phyloP scores from a whole-genome alignment of 1,284 basidiomycete genomes.

The Irpex sp. region DNA sequence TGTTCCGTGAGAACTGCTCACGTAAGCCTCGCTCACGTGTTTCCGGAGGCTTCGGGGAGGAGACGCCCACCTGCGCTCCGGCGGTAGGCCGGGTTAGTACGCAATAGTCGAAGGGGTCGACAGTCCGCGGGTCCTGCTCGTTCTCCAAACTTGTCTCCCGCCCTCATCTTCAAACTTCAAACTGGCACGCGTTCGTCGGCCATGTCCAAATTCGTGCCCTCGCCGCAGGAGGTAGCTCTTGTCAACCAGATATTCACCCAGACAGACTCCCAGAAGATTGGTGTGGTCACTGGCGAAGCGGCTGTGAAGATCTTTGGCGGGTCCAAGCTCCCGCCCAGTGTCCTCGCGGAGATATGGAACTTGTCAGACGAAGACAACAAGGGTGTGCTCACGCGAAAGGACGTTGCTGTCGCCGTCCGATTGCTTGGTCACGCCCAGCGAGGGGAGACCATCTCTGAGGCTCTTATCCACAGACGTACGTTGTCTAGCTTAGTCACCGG shows the following conservation, averaged over 20 bases:
- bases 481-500: slow-evolving; percentile 17
- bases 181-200: slow-evolving; percentile 14
- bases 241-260: slow-evolving; percentile 68
- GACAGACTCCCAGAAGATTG: slow-evolving; percentile 73
- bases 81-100: not conserved
- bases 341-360: slow-evolving; percentile 92
- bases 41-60: not conserved
- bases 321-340: slow-evolving; percentile 71
- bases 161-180: slow-evolving; percentile 7
- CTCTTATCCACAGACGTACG: slow-evolving; percentile 67
- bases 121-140: not conserved
- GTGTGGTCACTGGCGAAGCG: slow-evolving; percentile 81
- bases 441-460: slow-evolving; percentile 67
- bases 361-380: slow-evolving; percentile 92
- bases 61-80: not conserved
- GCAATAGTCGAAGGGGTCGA: not conserved
- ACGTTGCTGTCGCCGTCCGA: slow-evolving; percentile 82
- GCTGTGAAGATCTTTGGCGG: slow-evolving; percentile 81
- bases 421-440: slow-evolving; percentile 93
- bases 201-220: slow-evolving; percentile 68
- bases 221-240: slow-evolving; percentile 62
- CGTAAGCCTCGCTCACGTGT: not conserved
- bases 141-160: slow-evolving; percentile 2
- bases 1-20: slow-evolving; percentile 4
- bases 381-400: slow-evolving; percentile 85